Evolutionary conservation across 768 basidiomycete species (phyloP).

Genomic region (Rickenella mellea): DNA sequence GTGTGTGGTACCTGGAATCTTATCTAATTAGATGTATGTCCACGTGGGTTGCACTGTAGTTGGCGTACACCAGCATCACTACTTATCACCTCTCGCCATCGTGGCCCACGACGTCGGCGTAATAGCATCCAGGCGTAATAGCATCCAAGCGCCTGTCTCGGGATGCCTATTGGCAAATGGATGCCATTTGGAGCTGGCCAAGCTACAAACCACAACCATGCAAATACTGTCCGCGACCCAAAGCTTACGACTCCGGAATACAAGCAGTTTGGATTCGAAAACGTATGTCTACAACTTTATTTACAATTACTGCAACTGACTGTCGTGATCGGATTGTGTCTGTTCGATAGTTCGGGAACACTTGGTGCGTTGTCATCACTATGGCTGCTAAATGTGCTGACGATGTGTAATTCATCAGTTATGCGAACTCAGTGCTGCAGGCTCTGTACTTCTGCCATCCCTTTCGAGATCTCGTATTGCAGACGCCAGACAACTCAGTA

Average conservation of each 20-base stretch:
- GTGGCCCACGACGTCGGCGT: constrained; percentile 2
- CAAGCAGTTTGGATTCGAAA: constrained; percentile 94
- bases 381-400: not conserved
- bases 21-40: too few relatives aligned
- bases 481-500: constrained; percentile 44
- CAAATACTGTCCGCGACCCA: constrained; percentile 21
- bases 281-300: constrained; percentile 48
- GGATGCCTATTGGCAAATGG: constrained; percentile 30
- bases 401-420: constrained; percentile 37
- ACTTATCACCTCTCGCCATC: too few relatives aligned
- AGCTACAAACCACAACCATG: constrained; percentile 9
- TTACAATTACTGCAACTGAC: not conserved
- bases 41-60: too few relatives aligned
- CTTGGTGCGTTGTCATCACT: constrained; percentile 53
- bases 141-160: constrained; percentile 6
- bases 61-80: too few relatives aligned
- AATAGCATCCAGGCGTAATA: too few relatives aligned
- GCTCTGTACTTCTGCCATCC: constrained; percentile 93
- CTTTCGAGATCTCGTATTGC: constrained; percentile 85
- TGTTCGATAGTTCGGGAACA: constrained; percentile 80
- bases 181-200: constrained; percentile 22
- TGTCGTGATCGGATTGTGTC: not conserved
- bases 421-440: constrained; percentile 98
- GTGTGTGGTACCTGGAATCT: too few relatives aligned
- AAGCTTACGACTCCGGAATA: constrained; percentile 52